Conservation (phyloP, 305 asterid genomes). For the Ilex paraguariensis region DNA sequence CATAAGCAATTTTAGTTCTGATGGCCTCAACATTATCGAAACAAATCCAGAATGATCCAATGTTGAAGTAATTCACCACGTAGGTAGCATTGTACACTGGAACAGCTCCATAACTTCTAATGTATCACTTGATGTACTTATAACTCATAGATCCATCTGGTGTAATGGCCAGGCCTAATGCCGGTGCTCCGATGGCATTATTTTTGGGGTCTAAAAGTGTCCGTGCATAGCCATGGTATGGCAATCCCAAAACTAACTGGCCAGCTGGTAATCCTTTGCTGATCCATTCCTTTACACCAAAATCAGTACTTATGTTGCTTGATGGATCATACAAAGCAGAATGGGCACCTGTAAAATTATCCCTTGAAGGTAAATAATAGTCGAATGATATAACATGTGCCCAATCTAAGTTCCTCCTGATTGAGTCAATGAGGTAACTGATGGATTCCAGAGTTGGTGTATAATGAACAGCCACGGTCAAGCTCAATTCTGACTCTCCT, state of each 20-base stretch:
- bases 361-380: constrained; percentile 17
- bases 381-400: constrained; percentile 21
- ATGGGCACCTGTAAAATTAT: constrained; percentile 19
- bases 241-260: constrained; percentile 31
- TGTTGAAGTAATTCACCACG: constrained; percentile 19
- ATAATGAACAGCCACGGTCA: constrained; percentile 24
- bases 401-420: constrained; percentile 26
- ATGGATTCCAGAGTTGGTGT: constrained; percentile 13
- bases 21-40: constrained; percentile 30
- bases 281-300: constrained; percentile 31
- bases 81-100: constrained; percentile 28
- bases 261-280: constrained; percentile 25
- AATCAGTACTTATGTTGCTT: constrained; percentile 26
- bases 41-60: constrained; percentile 25
- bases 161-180: neutral
- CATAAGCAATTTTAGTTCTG: constrained; percentile 30
- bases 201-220: constrained; percentile 22
- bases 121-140: constrained; percentile 13
- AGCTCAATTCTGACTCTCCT: constrained; percentile 5
- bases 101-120: constrained; percentile 11
- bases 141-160: constrained; percentile 24
- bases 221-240: constrained; percentile 46
- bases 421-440: constrained; percentile 22
- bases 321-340: constrained; percentile 32
- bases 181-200: neutral